Evolutionary conservation across 805 yeast genomes (phyloP).

Genomic region (Starmerella bombi): DNA sequence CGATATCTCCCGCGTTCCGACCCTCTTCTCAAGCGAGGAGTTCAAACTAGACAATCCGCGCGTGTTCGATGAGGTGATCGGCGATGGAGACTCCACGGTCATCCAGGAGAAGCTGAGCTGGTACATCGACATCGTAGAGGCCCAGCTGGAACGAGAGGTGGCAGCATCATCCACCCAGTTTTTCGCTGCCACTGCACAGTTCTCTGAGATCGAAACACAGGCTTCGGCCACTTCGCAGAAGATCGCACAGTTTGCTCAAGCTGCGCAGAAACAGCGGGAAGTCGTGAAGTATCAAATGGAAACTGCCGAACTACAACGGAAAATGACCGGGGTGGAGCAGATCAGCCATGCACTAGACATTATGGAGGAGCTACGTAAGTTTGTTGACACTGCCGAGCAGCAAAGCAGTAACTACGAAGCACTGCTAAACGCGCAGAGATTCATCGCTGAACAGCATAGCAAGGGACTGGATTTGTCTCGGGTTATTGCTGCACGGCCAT

Average conservation of each 20-base stretch:
- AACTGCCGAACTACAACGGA: slow-evolving; percentile 7
- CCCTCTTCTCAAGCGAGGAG: slow-evolving; percentile 48
- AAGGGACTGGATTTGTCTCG: slow-evolving; percentile 9
- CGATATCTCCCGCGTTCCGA: slow-evolving; percentile 41
- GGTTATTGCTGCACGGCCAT: slow-evolving; percentile 38
- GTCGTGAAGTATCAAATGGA: slow-evolving; percentile 14
- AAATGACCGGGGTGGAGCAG: slow-evolving; percentile 32
- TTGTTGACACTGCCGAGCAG: slow-evolving; percentile 44
- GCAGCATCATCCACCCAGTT: slow-evolving; percentile 74
- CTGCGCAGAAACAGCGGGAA: slow-evolving; percentile 4
- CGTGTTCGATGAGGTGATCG: slow-evolving; percentile 60
- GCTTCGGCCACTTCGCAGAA: slow-evolving; percentile 25
- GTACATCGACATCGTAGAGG: slow-evolving; percentile 75
- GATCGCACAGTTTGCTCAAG: slow-evolving; percentile 35
- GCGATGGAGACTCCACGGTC: slow-evolving; percentile 36
- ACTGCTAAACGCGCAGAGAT: not conserved
- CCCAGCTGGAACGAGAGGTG: slow-evolving; percentile 66
- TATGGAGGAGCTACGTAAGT: slow-evolving; percentile 33
- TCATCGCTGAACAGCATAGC: not conserved
- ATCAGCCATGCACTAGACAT: slow-evolving; percentile 36
- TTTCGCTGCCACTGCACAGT: slow-evolving; percentile 69
- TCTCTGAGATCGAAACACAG: slow-evolving; percentile 42
- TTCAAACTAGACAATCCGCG: slow-evolving; percentile 85
- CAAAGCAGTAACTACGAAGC: not conserved
- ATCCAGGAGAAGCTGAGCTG: slow-evolving; percentile 68